These are phyloP conservation scores for Moesziomyces sp. DNA, from an alignment of 1,284 basidiomycete species.

Conservation along the genomic window DNA sequence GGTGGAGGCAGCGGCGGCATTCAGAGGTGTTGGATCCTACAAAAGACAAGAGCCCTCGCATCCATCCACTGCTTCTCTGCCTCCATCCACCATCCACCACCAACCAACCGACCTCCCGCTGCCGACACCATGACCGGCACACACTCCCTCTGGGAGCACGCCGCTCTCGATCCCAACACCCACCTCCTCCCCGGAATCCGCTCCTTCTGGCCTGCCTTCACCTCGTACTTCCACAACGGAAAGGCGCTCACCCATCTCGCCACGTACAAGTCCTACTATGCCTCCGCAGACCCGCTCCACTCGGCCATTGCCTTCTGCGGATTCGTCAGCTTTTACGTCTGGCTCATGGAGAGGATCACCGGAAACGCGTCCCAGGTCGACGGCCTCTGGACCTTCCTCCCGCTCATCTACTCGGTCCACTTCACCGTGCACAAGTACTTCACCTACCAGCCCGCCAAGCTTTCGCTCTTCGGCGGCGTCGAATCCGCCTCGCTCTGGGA, in stretches of 20 bases:
- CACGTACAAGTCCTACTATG: constrained; percentile 51
- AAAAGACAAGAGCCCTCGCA: not conserved
- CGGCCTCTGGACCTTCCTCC: constrained; percentile 63
- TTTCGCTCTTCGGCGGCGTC: constrained; percentile 34
- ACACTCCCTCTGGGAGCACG: constrained; percentile 38
- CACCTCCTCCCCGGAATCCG: constrained; percentile 46
- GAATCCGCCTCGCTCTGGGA: constrained; percentile 39
- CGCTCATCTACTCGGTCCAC: constrained; percentile 60
- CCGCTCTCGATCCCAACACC: constrained; percentile 40
- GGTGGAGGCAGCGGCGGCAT: constrained; percentile 2
- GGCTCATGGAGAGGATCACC: constrained; percentile 58
- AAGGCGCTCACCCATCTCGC: constrained; percentile 31
- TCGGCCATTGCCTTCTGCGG: constrained; percentile 54
- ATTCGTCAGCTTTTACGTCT: constrained; percentile 51
- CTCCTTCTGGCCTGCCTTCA: constrained; percentile 40
- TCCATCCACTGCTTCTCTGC: constrained; percentile 6
- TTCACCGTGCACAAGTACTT: constrained; percentile 59
- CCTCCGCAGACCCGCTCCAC: constrained; percentile 55
- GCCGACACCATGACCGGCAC: constrained; percentile 22
- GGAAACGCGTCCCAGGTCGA: constrained; percentile 64
- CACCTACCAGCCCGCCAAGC: constrained; percentile 43
- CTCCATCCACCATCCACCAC: constrained; percentile 1
- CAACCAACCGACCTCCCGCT: constrained; percentile 10
- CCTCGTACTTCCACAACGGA: constrained; percentile 26
- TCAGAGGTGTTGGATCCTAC: not conserved